Conservation (phyloP, 768 basidiomycete genomes). For the Lentinula detonsa region DNA sequence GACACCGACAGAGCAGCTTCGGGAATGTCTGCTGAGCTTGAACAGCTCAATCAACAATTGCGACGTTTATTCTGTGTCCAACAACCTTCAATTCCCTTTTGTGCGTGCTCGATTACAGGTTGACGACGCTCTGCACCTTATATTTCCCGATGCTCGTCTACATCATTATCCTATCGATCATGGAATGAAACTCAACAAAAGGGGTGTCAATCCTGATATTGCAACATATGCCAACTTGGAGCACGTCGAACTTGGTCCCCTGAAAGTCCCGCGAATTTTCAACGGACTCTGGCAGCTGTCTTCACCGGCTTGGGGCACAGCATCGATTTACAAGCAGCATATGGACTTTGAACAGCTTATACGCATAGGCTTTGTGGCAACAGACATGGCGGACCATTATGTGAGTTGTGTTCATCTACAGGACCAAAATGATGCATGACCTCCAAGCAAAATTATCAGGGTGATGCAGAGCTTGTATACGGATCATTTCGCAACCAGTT, state of each 20-base stretch:
- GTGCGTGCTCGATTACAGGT: constrained; percentile 10
- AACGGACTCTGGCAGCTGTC: constrained; percentile 59
- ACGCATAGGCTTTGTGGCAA: constrained; percentile 8
- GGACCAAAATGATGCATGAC: not conserved
- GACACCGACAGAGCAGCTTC: not conserved
- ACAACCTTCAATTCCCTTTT: constrained; percentile 8
- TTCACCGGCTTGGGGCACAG: constrained; percentile 54
- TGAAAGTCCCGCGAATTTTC: constrained; percentile 41
- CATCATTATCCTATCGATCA: not conserved
- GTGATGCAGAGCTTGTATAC: constrained; percentile 24
- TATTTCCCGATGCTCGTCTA: not conserved
- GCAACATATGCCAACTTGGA: not conserved
- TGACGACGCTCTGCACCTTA: constrained; percentile 4
- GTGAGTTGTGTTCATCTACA: not conserved
- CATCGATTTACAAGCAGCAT: constrained; percentile 14
- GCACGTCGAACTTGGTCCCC: constrained; percentile 28
- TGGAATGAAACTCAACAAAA: not conserved
- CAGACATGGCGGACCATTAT: constrained; percentile 15
- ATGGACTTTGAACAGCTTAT: constrained; percentile 3
- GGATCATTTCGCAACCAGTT: constrained; percentile 39
- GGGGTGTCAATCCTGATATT: not conserved
- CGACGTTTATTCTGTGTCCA: constrained; percentile 1
- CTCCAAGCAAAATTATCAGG: not conserved
- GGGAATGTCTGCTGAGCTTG: constrained; percentile 6
- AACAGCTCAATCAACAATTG: constrained; percentile 2